Percentiles rank a stretch among this genome's conserved stretches.
phyloP scores from a whole-genome alignment of 148 eudicot genomes.

The Rhododendron griersonianum region DNA sequence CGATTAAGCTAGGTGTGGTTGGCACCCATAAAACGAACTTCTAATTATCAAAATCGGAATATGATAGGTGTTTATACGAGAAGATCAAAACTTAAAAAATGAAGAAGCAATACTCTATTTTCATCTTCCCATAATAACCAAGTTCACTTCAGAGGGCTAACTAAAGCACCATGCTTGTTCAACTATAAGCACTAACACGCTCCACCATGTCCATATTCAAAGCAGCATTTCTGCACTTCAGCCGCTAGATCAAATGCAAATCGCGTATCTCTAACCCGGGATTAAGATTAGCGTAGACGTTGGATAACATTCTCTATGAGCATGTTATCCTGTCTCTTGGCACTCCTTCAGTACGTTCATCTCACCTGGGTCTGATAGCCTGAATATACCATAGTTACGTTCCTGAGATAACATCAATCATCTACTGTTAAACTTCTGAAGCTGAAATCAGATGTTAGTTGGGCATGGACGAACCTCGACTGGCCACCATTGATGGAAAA shows the following conservation, averaged over 20 bases:
- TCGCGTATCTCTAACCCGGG: conserved; percentile 62
- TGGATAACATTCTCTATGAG: conserved; percentile 52
- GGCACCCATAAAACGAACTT: too few species aligned
- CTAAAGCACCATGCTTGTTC: not conserved
- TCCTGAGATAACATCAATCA: conserved; percentile 32
- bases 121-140: not conserved
- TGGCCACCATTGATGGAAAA: too few species aligned
- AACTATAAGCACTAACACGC: not conserved
- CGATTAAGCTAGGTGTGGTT: too few species aligned
- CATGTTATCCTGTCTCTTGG: conserved; percentile 57
- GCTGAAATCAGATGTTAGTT: not conserved
- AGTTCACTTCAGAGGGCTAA: not conserved
- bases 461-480: too few species aligned
- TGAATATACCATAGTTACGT: conserved; percentile 43
- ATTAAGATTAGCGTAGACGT: conserved; percentile 56
- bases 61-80: too few species aligned
- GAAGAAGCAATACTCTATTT: not conserved
- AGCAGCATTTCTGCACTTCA: not conserved
- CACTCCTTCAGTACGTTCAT: conserved; percentile 16
- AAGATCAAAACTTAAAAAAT: too few species aligned
- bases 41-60: too few species aligned
- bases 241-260: conserved; percentile 33
- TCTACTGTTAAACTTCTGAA: not conserved
- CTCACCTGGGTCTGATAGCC: not conserved
- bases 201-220: not conserved